Percentiles rank a stretch among this genome's conserved stretches.
These are phyloP conservation scores for Alternaria conjuncta DNA, from an alignment of 2,329 filamentous ascomycete species.

Conservation along the genomic window DNA sequence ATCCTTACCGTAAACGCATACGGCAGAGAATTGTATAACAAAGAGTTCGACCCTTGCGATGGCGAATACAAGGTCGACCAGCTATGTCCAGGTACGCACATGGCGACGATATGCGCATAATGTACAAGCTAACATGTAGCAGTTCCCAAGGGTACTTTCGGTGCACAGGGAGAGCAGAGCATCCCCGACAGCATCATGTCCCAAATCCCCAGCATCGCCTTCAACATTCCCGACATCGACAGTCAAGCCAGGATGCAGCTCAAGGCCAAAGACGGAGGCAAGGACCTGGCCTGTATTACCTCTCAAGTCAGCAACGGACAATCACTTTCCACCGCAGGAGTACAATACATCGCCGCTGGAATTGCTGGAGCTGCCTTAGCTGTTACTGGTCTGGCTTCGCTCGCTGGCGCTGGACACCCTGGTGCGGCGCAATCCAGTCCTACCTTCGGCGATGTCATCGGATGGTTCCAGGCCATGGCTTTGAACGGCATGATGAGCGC, in stretches of 20 bases:
- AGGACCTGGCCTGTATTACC: slow-evolving; percentile 80
- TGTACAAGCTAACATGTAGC: slow-evolving; percentile 25
- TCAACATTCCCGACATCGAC: slow-evolving; percentile 87
- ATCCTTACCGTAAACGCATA: slow-evolving; percentile 81
- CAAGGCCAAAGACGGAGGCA: slow-evolving; percentile 63
- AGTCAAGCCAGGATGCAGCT: slow-evolving; percentile 83
- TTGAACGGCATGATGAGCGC: slow-evolving; percentile 97
- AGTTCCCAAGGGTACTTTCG: slow-evolving; percentile 78
- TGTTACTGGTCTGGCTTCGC: slow-evolving; percentile 73
- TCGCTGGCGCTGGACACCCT: slow-evolving; percentile 61
- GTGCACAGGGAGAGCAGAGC: slow-evolving; percentile 72
- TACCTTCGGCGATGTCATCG: slow-evolving; percentile 82
- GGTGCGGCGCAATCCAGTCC: slow-evolving; percentile 72
- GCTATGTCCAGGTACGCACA: slow-evolving; percentile 76
- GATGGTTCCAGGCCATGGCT: slow-evolving; percentile 92
- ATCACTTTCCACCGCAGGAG: slow-evolving; percentile 74
- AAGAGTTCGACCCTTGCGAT: slow-evolving; percentile 84
- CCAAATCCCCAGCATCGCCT: slow-evolving; percentile 86
- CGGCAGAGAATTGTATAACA: slow-evolving; percentile 78
- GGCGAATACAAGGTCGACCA: slow-evolving; percentile 68
- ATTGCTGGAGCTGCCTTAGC: slow-evolving; percentile 84
- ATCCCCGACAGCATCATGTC: slow-evolving; percentile 75
- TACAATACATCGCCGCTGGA: slow-evolving; percentile 83
- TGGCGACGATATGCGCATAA: neutral
- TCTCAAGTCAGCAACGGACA: slow-evolving; percentile 88